phyloP scores from a whole-genome alignment of 2,329 filamentous ascomycete species.

The Alternaria alternata region DNA sequence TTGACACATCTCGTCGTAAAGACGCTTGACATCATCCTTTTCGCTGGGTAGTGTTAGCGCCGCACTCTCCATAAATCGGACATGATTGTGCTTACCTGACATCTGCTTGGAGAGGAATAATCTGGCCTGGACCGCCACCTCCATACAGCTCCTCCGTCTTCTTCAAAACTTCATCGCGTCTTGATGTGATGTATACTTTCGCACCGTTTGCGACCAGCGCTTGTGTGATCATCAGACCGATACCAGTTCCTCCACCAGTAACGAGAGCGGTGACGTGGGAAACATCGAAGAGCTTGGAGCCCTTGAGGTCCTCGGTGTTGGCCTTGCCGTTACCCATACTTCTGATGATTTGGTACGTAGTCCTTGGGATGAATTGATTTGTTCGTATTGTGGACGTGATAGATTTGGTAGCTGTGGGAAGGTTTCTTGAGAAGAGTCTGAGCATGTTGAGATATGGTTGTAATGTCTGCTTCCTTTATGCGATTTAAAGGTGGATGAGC shows the following conservation, averaged over 20 bases:
- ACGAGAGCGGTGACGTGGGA: conserved; percentile 56
- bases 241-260: conserved; percentile 57
- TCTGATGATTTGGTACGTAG: conserved; percentile 32
- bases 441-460: conserved; percentile 35
- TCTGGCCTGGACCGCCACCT: conserved; percentile 56
- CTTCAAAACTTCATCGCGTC: conserved; percentile 46
- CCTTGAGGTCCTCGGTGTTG: conserved; percentile 52
- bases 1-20: conserved; percentile 52
- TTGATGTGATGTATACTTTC: conserved; percentile 56
- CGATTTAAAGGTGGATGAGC: conserved; percentile 9
- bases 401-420: conserved; percentile 16
- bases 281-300: conserved; percentile 56
- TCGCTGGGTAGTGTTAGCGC: conserved; percentile 42
- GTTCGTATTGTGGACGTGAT: conserved; percentile 14
- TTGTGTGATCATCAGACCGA: conserved; percentile 70
- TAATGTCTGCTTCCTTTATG: conserved; percentile 21
- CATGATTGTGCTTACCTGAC: conserved; percentile 32
- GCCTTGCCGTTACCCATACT: conserved; percentile 48
- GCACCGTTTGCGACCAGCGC: conserved; percentile 69
- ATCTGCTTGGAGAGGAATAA: conserved; percentile 51
- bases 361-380: conserved; percentile 21
- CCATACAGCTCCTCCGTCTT: conserved; percentile 58
- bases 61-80: background rate
- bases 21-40: conserved; percentile 58
- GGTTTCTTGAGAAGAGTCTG: conserved; percentile 35